Evolutionary conservation across 371 early-diverging fungal species (phyloP), one percentile per base, ranked within the genome.

Genomic region (Circinella minor): DNA sequence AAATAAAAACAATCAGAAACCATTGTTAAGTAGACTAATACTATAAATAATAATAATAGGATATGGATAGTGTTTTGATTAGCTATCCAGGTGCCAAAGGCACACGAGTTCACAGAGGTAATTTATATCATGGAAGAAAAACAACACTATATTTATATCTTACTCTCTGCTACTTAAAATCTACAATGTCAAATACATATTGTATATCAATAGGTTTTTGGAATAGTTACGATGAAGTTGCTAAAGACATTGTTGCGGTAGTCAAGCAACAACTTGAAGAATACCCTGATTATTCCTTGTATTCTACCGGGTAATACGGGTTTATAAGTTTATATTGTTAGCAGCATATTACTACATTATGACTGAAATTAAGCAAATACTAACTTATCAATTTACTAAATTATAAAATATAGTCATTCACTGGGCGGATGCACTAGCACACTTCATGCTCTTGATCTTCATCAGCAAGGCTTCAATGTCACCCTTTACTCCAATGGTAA

Each of bases 61-160:
- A 73, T 37, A 39, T 69, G 36, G 66, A 49, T 7, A 55, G 55
- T 46, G 27, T 65, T 4, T 49, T 60, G 27, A 63, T 66, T 13
- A 39, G 15, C 18, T 73, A 73, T 47, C 55, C 66, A 15, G 65
- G 65, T 9, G 73, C 66, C 10, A 36, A 61, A 20, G 70, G 70
- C 7, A 54, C 73, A 15, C 66, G 65, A 55, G 73, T 73, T 6
- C 73, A 73, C 49, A 49, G 43, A 62, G 74, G 74, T 64, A 54
- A 38, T 13, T 13, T 48, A 64, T 27, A 6, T 20, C 36, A 57
- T 9, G 15, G 14, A 36, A 34, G 10, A 48, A 18, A 20, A 36
- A 36, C 13, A 15, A 38, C 11, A 43, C 43, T 3, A 43, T 11
- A 27, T 27, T 2, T 27, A n/a, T 17, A 54, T 27, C n/a, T 27